Conservation (phyloP, 1,284 basidiomycete genomes). For the Trichosporon inkin region DNA sequence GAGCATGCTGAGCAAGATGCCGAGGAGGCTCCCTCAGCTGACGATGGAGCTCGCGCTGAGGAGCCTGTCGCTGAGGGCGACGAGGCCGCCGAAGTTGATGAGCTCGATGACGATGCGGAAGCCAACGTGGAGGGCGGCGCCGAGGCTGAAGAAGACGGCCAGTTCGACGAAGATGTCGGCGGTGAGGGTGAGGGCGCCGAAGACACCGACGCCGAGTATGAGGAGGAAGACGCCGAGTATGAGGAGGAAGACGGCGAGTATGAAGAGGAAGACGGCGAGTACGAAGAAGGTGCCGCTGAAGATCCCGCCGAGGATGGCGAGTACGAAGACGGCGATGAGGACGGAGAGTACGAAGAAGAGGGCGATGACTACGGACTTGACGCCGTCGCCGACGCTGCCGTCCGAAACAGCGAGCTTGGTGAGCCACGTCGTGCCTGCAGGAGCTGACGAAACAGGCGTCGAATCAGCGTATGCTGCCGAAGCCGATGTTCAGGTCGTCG, state of each 20-base stretch:
- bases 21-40: neutral
- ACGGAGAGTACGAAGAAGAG: neutral
- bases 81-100: neutral
- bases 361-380: neutral
- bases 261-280: neutral
- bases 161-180: neutral
- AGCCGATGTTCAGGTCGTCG: neutral
- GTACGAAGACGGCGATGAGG: neutral
- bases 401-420: constrained; percentile 1
- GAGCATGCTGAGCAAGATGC: neutral
- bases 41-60: neutral
- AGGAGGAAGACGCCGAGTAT: neutral
- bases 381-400: neutral
- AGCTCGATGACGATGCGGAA: neutral
- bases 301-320: neutral
- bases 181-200: neutral
- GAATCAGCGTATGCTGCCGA: too few species aligned
- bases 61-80: neutral
- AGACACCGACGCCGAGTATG: neutral
- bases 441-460: too few species aligned
- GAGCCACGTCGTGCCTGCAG: neutral
- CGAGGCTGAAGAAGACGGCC: neutral
- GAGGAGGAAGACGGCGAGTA: neutral
- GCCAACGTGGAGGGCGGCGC: neutral
- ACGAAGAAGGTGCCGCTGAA: neutral